phyloP scores from a whole-genome alignment of 1,284 basidiomycete genomes.

The Sutorius eximius region DNA sequence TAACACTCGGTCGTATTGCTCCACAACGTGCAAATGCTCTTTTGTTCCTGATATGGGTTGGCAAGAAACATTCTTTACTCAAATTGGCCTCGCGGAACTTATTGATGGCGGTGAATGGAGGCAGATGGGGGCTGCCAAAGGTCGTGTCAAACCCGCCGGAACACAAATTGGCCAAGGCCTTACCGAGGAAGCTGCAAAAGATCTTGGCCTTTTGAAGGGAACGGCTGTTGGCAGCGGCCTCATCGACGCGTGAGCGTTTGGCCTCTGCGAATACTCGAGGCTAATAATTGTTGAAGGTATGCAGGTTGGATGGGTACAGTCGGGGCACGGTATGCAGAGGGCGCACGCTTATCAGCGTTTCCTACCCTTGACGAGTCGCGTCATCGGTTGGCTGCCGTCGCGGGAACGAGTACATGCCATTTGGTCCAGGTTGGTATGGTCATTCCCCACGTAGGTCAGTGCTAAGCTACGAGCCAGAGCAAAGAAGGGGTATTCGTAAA shows the following conservation, averaged over 20 bases:
- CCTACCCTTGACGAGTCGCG: constrained; percentile 73
- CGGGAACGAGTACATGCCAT: constrained; percentile 96
- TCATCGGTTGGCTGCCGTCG: constrained; percentile 87
- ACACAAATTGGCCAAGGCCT: constrained; percentile 88
- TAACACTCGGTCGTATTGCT: constrained; percentile 85
- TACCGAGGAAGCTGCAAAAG: constrained; percentile 74
- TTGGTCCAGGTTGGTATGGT: constrained; percentile 68
- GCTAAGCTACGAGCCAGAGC: constrained; percentile 48
- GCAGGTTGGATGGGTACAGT: constrained; percentile 99
- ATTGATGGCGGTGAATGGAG: constrained; percentile 65
- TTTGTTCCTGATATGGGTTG: constrained; percentile 90
- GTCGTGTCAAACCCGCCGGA: constrained; percentile 84
- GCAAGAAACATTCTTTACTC: constrained; percentile 84
- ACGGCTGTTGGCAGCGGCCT: constrained; percentile 93
- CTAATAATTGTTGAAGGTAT: constrained; percentile 54
- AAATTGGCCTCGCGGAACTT: constrained; percentile 78
- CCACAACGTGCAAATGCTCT: constrained; percentile 95
- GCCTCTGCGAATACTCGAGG: not conserved
- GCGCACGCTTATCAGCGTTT: constrained; percentile 50
- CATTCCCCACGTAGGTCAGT: not conserved
- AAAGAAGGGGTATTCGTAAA: constrained; percentile 83
- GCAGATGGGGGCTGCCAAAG: constrained; percentile 73
- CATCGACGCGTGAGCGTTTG: constrained; percentile 77
- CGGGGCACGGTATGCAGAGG: constrained; percentile 72
- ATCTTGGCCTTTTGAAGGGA: constrained; percentile 85